phyloP scores from a whole-genome alignment of 2,329 filamentous ascomycete species.

The Microdochium nivale region DNA sequence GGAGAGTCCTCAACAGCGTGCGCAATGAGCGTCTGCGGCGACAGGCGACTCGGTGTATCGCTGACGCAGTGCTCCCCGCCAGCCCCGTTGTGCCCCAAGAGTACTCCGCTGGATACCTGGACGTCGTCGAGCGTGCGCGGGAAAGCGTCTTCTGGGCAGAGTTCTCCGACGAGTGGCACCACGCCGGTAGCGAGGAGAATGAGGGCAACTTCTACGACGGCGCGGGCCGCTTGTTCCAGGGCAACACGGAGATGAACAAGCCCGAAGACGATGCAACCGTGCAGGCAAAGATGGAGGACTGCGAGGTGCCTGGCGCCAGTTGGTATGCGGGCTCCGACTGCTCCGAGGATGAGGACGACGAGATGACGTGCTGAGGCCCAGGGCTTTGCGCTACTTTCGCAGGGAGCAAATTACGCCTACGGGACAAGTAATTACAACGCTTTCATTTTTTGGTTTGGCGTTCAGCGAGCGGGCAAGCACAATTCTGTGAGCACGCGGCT shows the following conservation, averaged over 20 bases:
- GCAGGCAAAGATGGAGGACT: neutral
- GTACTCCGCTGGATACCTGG: neutral
- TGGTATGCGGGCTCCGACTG: neutral
- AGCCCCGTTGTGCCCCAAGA: neutral
- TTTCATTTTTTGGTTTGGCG: too few relatives aligned
- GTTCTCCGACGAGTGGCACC: constrained; percentile 1
- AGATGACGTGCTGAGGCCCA: neutral
- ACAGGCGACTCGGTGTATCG: neutral
- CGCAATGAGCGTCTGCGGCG: neutral
- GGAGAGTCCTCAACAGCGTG: neutral
- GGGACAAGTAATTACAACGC: too few relatives aligned
- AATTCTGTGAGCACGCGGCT: too few relatives aligned
- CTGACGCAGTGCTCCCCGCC: too few relatives aligned
- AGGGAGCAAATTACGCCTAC: too few relatives aligned
- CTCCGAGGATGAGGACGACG: neutral
- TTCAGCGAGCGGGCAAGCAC: too few relatives aligned
- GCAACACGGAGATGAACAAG: constrained; percentile 1
- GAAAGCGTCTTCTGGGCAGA: neutral
- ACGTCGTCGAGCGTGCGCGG: neutral
- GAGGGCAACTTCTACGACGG: constrained; percentile 2
- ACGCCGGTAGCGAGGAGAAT: neutral
- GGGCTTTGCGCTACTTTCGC: too few relatives aligned
- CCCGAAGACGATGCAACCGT: neutral
- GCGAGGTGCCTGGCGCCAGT: neutral
- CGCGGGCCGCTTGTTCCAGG: neutral